Conservation (phyloP, 768 basidiomycete species). For the Kwoniella newhampshirensis region DNA sequence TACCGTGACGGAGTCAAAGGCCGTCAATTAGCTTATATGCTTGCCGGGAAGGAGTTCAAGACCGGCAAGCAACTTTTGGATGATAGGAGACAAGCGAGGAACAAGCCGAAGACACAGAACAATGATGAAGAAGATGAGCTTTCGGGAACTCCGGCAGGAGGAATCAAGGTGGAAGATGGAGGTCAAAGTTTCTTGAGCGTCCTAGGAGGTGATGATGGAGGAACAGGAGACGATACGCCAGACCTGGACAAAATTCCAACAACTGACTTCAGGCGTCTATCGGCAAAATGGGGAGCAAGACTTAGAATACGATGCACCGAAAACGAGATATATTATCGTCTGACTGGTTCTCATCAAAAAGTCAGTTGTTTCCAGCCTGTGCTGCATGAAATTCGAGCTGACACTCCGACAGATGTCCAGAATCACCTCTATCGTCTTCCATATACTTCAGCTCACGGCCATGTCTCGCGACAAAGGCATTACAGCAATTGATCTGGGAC, state of each 20-base stretch:
- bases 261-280: conserved; percentile 20
- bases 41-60: conserved; percentile 33
- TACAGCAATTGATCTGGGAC: conserved; percentile 44
- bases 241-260: conserved; percentile 9
- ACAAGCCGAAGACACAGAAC: conserved; percentile 9
- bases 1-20: conserved; percentile 34
- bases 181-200: conserved; percentile 13
- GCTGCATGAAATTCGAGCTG: conserved; percentile 1
- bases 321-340: conserved; percentile 40
- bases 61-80: conserved; percentile 32
- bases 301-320: conserved; percentile 38
- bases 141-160: conserved; percentile 1
- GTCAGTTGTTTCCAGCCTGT: conserved; percentile 16
- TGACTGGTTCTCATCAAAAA: conserved; percentile 43
- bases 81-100: conserved; percentile 18
- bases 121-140: conserved; percentile 9
- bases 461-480: conserved; percentile 41
- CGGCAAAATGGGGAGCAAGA: conserved; percentile 39
- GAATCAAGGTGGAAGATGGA: conserved; percentile 16
- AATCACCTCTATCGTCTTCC: conserved; percentile 37
- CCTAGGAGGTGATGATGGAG: conserved; percentile 29
- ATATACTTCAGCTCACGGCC: conserved; percentile 38
- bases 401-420: conserved; percentile 31
- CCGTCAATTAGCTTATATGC: conserved; percentile 31
- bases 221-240: conserved; percentile 1